Percentiles rank a stretch among this genome's conserved stretches.
Conservation (phyloP, 495 filamentous ascomycete species). For the Aspergillus olivimuriae region DNA sequence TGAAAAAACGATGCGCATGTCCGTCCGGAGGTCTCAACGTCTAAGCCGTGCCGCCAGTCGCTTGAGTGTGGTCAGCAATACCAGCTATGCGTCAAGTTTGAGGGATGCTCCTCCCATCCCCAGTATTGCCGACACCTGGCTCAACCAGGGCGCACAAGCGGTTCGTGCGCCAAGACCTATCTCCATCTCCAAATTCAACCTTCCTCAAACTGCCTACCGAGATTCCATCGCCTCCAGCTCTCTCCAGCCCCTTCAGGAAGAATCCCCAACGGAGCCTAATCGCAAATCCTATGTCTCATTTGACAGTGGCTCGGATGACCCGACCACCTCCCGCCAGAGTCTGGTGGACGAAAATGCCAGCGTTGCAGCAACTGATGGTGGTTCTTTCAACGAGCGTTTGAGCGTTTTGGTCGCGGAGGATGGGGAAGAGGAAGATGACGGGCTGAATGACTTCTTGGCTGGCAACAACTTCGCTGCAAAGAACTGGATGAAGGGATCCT, state of each 20-base stretch:
- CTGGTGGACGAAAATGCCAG: conserved; percentile 81
- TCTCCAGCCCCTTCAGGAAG: conserved; percentile 85
- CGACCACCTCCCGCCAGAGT: conserved; percentile 58
- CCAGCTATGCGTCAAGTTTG: conserved; percentile 85
- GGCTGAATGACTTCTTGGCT: conserved; percentile 74
- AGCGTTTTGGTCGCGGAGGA: conserved; percentile 61
- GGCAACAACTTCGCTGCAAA: conserved; percentile 91
- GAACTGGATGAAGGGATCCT: conserved; percentile 97
- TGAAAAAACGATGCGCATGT: conserved; percentile 86
- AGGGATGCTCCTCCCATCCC: conserved; percentile 85
- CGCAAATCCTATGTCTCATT: conserved; percentile 97
- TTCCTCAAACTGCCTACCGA: conserved; percentile 58
- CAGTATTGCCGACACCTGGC: conserved; percentile 92
- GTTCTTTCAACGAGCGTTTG: conserved; percentile 63
- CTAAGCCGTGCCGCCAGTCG: conserved; percentile 88
- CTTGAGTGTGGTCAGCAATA: conserved; percentile 87
- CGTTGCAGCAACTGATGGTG: conserved; percentile 54
- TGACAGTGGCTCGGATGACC: conserved; percentile 79
- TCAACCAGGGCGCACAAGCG: conserved; percentile 47
- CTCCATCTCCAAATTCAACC: conserved; percentile 55
- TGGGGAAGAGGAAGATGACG: conserved; percentile 78
- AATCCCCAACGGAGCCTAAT: conserved; percentile 82
- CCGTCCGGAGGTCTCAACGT: conserved; percentile 79
- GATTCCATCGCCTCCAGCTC: conserved; percentile 84
- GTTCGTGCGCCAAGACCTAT: conserved; percentile 49